Base-by-base conservation (phyloP, 2,329 filamentous ascomycete genomes). In the Phialophora tarda region DNA sequence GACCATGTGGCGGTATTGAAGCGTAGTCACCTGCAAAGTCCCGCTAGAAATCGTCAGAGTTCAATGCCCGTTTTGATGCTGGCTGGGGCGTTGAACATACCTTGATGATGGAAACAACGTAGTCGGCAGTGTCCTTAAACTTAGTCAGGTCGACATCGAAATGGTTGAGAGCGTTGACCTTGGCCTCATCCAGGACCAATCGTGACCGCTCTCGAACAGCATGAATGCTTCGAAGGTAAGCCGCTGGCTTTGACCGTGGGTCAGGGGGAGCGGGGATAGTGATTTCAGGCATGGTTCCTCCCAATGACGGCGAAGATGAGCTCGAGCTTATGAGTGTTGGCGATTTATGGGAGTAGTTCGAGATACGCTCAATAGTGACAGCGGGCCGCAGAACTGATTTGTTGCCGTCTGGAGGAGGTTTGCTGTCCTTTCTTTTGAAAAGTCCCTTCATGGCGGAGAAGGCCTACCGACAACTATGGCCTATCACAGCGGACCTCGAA, bases 81-180 rank as follows among this genome's bases (percentile, higher is more conserved):
- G 44, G 23, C 24, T 44, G 6, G 38, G 34, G 11, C 34, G 34
- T 14, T 41, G 38, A 51, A 74, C 84, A 71, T 81, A 93, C 93
- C 90, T 96, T 97, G 82, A 97, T 96, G 70, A 97, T 94, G 48
- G 91, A 89, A n/a, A 94, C 89, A 10, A 97, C 91, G 77, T 96
- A 97, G 53, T 86, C 86, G 14, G 93, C 92, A 0, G 94, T 94
- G 71, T 94, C 91, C 54, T 84, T 80, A 77, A 97, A 94, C 79
- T 94, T 96, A 79, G 79, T 80, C 84, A 93, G 88, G 78, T 97
- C 93, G 56, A 97, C 92, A 71, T 91, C 89, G 74, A 97, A 97
- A 77, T 97, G 93, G 72, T 86, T 87, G 68, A 97, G 84, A 72
- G 91, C 84, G 75, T 96, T 92, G 71, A 83, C 84, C 74, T 91